phyloP scores from a whole-genome alignment of 805 yeast genomes.

The Nakazawaea laoshanensis region DNA sequence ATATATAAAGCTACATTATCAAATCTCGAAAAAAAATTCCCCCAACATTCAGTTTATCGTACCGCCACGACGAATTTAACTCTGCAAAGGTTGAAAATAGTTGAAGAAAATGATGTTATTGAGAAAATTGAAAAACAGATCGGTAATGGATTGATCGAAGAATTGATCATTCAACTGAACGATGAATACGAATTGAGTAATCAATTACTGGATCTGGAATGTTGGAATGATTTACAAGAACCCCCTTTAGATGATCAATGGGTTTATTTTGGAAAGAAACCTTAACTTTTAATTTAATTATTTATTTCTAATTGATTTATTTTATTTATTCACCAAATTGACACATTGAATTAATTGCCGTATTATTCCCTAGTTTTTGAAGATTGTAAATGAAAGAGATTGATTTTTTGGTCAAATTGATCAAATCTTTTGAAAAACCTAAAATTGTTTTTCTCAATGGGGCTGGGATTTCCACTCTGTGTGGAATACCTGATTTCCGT shows the following conservation, averaged over 20 bases:
- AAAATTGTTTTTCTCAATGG: slow-evolving; percentile 70
- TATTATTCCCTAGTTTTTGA: not conserved
- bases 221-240: slow-evolving; percentile 77
- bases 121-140: slow-evolving; percentile 64
- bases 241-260: slow-evolving; percentile 77
- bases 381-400: not conserved
- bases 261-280: slow-evolving; percentile 68
- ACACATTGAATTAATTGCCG: not conserved
- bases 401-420: slow-evolving; percentile 5
- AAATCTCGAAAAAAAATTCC: slow-evolving; percentile 52
- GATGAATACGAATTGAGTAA: slow-evolving; percentile 67
- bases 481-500: slow-evolving; percentile 94
- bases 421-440: slow-evolving; percentile 1
- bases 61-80: slow-evolving; percentile 69
- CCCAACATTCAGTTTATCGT: slow-evolving; percentile 65
- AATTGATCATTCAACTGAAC: slow-evolving; percentile 71
- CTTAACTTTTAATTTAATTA: slow-evolving; percentile 13
- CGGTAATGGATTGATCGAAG: slow-evolving; percentile 82
- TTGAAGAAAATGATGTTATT: slow-evolving; percentile 50
- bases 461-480: slow-evolving; percentile 89
- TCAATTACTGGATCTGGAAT: slow-evolving; percentile 59
- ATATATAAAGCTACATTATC: slow-evolving; percentile 64
- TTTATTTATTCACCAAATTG: slow-evolving; percentile 1
- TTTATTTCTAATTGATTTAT: not conserved
- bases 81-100: slow-evolving; percentile 57